phyloP scores from a whole-genome alignment of 2,329 filamentous ascomycete genomes.

The Neurospora crassa region DNA sequence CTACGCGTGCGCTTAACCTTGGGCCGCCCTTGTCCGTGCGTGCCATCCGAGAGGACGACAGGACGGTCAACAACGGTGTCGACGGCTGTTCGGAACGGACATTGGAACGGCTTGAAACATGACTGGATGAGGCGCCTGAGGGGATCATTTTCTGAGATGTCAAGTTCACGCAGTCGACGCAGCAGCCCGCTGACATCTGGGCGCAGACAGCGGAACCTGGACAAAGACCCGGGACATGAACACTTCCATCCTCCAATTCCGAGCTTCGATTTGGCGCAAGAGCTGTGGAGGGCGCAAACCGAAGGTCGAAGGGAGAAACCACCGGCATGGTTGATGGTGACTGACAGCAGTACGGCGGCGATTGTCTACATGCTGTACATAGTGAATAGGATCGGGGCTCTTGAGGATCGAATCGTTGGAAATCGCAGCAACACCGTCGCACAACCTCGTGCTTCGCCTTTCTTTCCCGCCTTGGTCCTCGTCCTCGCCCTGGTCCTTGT shows the following conservation, averaged over 20 bases:
- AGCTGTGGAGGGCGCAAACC: conserved; percentile 2
- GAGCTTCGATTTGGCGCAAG: conserved; percentile 1
- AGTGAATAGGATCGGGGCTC: conserved; percentile 6
- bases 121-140: background rate
- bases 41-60: background rate
- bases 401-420: background rate
- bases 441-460: background rate
- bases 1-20: background rate
- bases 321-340: conserved; percentile 1
- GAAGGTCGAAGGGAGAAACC: background rate
- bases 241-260: background rate
- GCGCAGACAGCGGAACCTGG: background rate
- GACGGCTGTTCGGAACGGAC: background rate
- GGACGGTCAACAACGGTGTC: background rate
- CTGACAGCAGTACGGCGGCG: conserved; percentile 9
- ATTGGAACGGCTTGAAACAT: background rate
- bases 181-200: conserved; percentile 1
- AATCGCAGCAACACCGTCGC: background rate
- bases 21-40: background rate
- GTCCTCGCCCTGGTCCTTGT: background rate
- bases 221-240: background rate
- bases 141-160: background rate
- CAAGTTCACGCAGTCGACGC: background rate
- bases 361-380: conserved; percentile 17
- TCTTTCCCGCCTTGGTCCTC: background rate